Base-by-base conservation (phyloP, 306 rosid species). In the Oxytropis ochrocephala region DNA sequence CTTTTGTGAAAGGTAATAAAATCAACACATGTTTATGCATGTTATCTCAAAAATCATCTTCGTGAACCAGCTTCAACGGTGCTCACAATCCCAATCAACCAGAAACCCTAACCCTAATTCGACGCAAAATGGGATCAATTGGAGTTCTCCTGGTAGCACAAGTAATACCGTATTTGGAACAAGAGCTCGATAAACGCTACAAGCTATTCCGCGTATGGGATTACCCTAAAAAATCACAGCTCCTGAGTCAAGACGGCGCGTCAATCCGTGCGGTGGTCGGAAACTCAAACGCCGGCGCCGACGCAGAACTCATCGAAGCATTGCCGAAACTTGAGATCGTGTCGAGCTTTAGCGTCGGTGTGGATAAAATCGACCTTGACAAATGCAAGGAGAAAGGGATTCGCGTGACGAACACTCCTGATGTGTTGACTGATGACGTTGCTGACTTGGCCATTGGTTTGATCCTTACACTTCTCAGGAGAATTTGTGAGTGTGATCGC, bases 341-440 rank as follows among this genome's bases (percentile, higher is more conserved):
- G 7, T 76, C 96, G 13, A 73, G 86, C 76, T 87, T 30, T 73
- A 86, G 98, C 48, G 97, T 88, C 0, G 97, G 98, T 0, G 73
- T 91, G 14, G 98, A 94, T 27, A 82, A 72, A 82, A 82, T 90
- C 21, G 98, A 94, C 47, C 10, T 85, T 38, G 42, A 46, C 0
- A 81, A 67, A 46, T 94, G 97, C 6, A 82, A 18, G 72, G 89
- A 81, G 73, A 90, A 61, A 67, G 91, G 97, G 68, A 82, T 94
- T 66, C 70, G 85, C 38, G 98, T 94, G 9, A 87, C 90, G 27
- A 79, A 87, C 63, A 90, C 98, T 0, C 97, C 92, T 0, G 92
- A 87, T 18, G 98, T 87, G n/a, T 72, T 94, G 86, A 88, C 96
- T 4, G 95, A 94, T 1, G 98, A 94, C 0, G 92, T 82, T 0